Base-by-base conservation (phyloP, 73 alveolate genomes). In the Paramecium bursaria region DNA sequence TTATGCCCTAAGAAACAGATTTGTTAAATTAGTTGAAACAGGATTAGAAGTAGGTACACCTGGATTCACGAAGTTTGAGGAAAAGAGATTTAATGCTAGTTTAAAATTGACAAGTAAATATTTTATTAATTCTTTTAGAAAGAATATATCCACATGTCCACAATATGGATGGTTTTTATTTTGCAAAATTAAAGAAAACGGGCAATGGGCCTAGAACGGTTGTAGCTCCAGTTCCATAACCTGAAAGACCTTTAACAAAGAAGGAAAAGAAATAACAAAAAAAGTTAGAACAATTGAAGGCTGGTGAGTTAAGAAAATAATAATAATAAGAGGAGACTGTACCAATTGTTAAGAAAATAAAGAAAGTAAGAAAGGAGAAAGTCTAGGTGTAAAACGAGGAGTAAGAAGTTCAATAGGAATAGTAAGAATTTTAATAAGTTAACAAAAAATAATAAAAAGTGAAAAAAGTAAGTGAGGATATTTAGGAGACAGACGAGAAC, bases 121-220 rank as follows among this genome's bases (percentile, higher is more conserved):
- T 13, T 29, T 75, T 92, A 48, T 75, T 92, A 15, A 86, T 87
- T 29, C 77, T 86, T 50, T 75, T 97, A 42, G 90, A 88, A 73
- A 85, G 99, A 51, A 94, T 96, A 22, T 96, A 94, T 74, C 99
- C 99, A 42, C 99, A 96, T 85, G 94, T 92, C 21, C 98, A 96
- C 73, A 95, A 94, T 73, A 95, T 96, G 96, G 99, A 96, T 75
- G 99, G 99, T 49, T 96, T 96, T 91, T 96, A 88, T 75, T 91
- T 95, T 48, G 98, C 98, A 22, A 96, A 96, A 85, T 88, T 96
- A 31, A 95, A 95, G 94, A 96, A 96, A 91, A 86, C 88, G 80
- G 97, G 91, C 53, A 94, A 96, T 76, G 98, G 91, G 48, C 92
- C 91, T 9, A 75, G 88, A 73, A 74, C 87, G 86, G 91, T 73